Evolutionary conservation across 1,284 basidiomycete genomes (phyloP).

Genomic region (Lignosus rhinocerotis): DNA sequence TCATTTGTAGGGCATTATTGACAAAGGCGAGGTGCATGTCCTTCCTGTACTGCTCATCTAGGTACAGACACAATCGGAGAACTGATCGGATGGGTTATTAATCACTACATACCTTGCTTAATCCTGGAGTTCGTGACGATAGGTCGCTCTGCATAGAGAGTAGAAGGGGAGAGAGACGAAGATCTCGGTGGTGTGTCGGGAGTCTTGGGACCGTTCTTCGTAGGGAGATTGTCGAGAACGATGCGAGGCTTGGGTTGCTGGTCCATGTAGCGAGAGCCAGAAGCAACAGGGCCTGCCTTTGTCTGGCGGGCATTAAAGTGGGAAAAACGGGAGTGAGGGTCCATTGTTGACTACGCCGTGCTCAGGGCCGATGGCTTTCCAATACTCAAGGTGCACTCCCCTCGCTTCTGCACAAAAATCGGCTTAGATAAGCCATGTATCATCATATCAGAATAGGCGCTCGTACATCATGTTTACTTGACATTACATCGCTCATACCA

Average conservation of each 20-base stretch:
- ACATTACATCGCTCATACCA: not conserved
- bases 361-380: not conserved
- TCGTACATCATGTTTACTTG: not conserved
- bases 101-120: slow-evolving; percentile 45
- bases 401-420: slow-evolving; percentile 22
- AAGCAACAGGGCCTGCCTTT: slow-evolving; percentile 58
- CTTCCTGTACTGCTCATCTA: slow-evolving; percentile 70
- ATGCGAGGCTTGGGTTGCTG: slow-evolving; percentile 38
- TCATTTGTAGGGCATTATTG: slow-evolving; percentile 79
- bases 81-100: too few relatives aligned
- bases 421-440: slow-evolving; percentile 26
- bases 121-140: slow-evolving; percentile 77
- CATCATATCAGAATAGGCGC: slow-evolving; percentile 1
- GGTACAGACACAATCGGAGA: not conserved
- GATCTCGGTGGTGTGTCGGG: slow-evolving; percentile 30
- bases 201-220: slow-evolving; percentile 39
- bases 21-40: slow-evolving; percentile 88
- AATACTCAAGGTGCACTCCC: slow-evolving; percentile 1
- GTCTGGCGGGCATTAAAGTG: slow-evolving; percentile 73
- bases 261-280: slow-evolving; percentile 48
- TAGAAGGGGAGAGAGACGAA: slow-evolving; percentile 31
- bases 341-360: slow-evolving; percentile 45
- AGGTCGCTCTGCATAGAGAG: slow-evolving; percentile 49
- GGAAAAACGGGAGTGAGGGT: slow-evolving; percentile 70
- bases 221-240: slow-evolving; percentile 40